These are phyloP conservation scores for Flaveria ramosissima DNA, from an alignment of 129 eudicot species.

Conservation along the genomic window DNA sequence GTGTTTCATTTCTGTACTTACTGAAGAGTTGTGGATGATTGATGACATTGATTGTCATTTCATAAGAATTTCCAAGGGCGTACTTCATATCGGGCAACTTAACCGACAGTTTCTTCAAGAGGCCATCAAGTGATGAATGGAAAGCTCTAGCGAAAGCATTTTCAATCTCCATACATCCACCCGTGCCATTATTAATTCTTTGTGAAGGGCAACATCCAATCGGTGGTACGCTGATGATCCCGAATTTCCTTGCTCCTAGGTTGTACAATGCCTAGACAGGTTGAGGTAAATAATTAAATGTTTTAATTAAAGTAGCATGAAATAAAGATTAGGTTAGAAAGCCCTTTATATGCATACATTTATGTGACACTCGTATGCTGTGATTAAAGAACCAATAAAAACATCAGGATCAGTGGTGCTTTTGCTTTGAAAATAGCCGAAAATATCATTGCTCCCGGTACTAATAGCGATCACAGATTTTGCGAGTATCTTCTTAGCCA, in stretches of 20 bases:
- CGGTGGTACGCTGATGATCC: conserved; percentile 61
- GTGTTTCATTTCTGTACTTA: conserved; percentile 21
- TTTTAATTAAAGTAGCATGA: no score
- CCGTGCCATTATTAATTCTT: conserved; percentile 40
- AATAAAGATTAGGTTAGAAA: background rate
- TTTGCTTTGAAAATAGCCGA: conserved; percentile 47
- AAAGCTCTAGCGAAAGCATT: conserved; percentile 54
- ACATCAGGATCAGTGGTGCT: conserved; percentile 38
- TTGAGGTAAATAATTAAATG: background rate
- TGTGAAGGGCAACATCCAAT: conserved; percentile 72
- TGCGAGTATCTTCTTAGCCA: conserved; percentile 31
- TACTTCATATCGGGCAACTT: conserved; percentile 56
- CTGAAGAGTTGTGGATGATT: conserved; percentile 46
- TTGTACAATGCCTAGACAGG: conserved; percentile 46
- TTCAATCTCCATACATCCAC: conserved; percentile 54
- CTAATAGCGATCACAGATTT: conserved; percentile 58
- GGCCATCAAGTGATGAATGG: conserved; percentile 42
- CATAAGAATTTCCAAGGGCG: conserved; percentile 62
- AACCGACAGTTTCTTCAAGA: conserved; percentile 40
- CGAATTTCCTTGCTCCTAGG: conserved; percentile 76
- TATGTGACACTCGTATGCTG: conserved; percentile 45
- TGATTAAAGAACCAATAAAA: conserved; percentile 37
- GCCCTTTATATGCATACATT: conserved; percentile 18
- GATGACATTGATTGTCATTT: conserved; percentile 59
- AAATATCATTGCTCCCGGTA: conserved; percentile 64